A percentile compares a stretch with the other conserved stretches of the same genome.
These are phyloP conservation scores for Phalaenopsis aphrodite DNA, from an alignment of 106 monocot genomes.

Conservation along the genomic window DNA sequence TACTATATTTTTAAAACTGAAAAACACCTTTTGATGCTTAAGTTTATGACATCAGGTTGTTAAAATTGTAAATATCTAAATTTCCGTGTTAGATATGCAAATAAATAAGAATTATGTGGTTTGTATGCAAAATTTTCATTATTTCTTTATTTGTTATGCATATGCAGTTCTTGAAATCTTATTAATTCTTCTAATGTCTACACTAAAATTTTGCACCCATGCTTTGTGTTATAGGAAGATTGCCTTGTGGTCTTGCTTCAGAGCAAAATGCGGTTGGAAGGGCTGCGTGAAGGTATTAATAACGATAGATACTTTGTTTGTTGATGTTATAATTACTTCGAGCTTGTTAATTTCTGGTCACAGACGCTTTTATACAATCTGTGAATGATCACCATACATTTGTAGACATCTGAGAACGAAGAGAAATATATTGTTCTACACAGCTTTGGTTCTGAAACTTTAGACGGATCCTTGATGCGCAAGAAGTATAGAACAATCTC, in stretches of 20 bases:
- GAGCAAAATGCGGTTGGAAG: constrained; percentile 72
- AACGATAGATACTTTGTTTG: background rate
- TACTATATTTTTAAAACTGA: too few species aligned
- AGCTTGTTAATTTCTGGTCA: background rate
- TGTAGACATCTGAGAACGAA: constrained; percentile 23
- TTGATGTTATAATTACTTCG: background rate
- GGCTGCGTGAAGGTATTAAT: constrained; percentile 40
- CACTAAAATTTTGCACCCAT: constrained; percentile 1
- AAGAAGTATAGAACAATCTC: constrained; percentile 33
- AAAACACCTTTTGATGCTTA: too few species aligned
- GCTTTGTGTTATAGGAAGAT: constrained; percentile 11
- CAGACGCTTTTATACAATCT: background rate
- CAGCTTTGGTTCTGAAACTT: background rate
- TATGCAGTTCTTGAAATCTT: background rate
- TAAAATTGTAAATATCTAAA: too few species aligned
- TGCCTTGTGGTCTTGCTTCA: constrained; percentile 70
- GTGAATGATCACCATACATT: background rate
- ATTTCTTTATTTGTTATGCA: background rate
- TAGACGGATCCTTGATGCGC: constrained; percentile 2
- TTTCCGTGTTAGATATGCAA: too few species aligned
- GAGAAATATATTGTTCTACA: constrained; percentile 4
- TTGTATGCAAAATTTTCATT: too few species aligned
- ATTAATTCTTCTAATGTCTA: background rate
- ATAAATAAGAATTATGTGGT: too few species aligned
- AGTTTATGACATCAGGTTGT: too few species aligned